Conservation (phyloP, 345 rosid species). For the Populus deltoides region DNA sequence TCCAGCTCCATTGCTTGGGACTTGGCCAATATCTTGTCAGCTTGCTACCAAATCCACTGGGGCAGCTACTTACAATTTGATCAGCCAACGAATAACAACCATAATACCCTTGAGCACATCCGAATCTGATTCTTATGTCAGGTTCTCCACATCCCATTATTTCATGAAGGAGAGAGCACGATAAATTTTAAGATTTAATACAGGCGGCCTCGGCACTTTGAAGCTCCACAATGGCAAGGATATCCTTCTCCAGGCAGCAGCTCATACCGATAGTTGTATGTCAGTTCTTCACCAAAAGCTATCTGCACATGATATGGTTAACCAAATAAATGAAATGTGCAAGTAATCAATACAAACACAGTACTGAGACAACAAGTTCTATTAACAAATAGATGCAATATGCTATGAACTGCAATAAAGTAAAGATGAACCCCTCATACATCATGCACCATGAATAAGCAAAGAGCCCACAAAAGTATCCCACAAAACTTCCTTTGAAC, state of each 20-base stretch:
- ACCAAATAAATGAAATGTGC: slow-evolving; percentile 2
- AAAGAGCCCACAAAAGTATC: neutral
- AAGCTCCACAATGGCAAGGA: slow-evolving; percentile 70
- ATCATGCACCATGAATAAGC: neutral
- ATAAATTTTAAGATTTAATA: slow-evolving; percentile 20
- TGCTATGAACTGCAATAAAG: neutral
- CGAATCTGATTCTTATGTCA: neutral
- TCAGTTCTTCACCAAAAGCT: slow-evolving; percentile 85
- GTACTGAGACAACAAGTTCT: neutral
- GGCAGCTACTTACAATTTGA: neutral
- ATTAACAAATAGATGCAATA: slow-evolving; percentile 1
- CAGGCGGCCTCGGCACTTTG: slow-evolving; percentile 62
- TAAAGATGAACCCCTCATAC: neutral
- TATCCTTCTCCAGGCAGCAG: slow-evolving; percentile 53
- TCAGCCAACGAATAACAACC: neutral
- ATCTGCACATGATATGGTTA: slow-evolving; percentile 55
- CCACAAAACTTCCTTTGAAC: neutral
- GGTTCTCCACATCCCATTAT: neutral
- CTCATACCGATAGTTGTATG: slow-evolving; percentile 55
- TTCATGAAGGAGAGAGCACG: neutral
- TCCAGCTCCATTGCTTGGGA: neutral
- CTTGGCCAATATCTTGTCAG: neutral
- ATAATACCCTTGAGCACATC: neutral
- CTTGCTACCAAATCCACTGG: neutral
- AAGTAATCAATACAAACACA: neutral